Conservation (phyloP, 108 stramenopile genomes). For the Hondaea fermentalgiana region DNA sequence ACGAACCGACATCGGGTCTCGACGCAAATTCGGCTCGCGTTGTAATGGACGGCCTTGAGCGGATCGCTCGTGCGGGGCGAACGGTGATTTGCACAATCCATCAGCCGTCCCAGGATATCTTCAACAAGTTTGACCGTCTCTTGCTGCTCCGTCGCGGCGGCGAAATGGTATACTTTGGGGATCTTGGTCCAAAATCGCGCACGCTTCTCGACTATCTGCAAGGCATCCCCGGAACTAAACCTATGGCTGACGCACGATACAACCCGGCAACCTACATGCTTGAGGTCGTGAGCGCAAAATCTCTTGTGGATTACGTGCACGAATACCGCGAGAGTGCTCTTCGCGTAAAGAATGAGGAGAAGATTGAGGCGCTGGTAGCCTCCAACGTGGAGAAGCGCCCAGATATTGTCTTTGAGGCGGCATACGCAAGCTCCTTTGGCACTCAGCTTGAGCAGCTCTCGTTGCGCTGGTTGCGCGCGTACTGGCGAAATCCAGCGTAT, state of each 20-base stretch:
- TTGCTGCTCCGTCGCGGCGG: constrained; percentile 30
- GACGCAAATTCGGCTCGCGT: background rate
- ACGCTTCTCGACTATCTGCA: constrained; percentile 55
- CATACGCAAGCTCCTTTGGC: background rate
- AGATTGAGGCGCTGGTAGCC: background rate
- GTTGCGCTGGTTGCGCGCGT: background rate
- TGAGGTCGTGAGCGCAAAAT: constrained; percentile 49
- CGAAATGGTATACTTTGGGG: constrained; percentile 31
- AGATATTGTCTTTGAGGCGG: background rate
- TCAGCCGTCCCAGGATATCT: constrained; percentile 26
- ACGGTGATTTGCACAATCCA: constrained; percentile 38
- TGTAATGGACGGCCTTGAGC: background rate
- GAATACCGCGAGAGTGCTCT: background rate
- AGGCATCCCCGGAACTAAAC: constrained; percentile 26
- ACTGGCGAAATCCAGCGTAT: background rate
- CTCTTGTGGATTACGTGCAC: background rate
- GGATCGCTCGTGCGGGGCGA: background rate
- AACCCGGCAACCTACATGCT: constrained; percentile 78
- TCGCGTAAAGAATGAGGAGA: background rate
- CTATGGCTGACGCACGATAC: background rate
- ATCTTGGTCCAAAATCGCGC: constrained; percentile 49
- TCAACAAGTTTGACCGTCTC: constrained; percentile 27
- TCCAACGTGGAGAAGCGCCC: background rate
- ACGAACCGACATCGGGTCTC: constrained; percentile 51
- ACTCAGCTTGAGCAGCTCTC: background rate